Evolutionary conservation across 345 rosid species (phyloP).

Genomic region (Clausena lansium): DNA sequence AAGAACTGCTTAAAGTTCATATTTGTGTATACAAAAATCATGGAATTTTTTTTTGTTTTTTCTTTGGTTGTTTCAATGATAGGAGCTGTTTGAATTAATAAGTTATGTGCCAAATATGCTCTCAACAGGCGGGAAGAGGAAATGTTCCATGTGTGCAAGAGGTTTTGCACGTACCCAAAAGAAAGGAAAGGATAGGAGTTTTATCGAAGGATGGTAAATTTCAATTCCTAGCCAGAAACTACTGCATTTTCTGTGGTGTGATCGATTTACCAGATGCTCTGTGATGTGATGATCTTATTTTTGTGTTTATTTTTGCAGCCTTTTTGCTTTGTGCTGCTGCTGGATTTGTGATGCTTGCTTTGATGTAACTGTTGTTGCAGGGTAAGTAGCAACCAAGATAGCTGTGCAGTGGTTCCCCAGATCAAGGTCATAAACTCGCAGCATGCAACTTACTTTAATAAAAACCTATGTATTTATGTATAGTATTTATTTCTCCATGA

Average conservation of each 20-base stretch:
- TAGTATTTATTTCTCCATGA: not conserved
- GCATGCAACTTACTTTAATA: not conserved
- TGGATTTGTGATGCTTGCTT: constrained; percentile 14
- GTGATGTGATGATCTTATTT: not conserved
- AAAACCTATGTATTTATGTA: not conserved
- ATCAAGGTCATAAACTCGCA: not conserved
- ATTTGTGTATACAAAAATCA: not conserved
- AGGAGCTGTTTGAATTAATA: not conserved
- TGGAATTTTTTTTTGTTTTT: not conserved
- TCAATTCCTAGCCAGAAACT: not conserved
- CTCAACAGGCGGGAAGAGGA: constrained; percentile 1
- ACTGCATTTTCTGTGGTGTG: not conserved
- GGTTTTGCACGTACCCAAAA: not conserved
- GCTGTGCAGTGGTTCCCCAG: not conserved
- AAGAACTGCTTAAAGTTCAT: not conserved
- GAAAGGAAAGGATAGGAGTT: constrained; percentile 6
- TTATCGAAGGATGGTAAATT: constrained; percentile 2
- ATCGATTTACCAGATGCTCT: not conserved
- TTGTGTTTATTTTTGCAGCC: constrained; percentile 5
- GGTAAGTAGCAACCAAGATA: not conserved
- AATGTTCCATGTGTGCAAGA: constrained; percentile 1
- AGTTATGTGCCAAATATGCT: not conserved
- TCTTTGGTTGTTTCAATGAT: not conserved
- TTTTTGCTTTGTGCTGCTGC: constrained; percentile 14
- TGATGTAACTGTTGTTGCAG: not conserved